Percentiles rank a stretch among this genome's conserved stretches.
phyloP scores from a whole-genome alignment of 495 filamentous ascomycete genomes.

The Peziza echinospora region DNA sequence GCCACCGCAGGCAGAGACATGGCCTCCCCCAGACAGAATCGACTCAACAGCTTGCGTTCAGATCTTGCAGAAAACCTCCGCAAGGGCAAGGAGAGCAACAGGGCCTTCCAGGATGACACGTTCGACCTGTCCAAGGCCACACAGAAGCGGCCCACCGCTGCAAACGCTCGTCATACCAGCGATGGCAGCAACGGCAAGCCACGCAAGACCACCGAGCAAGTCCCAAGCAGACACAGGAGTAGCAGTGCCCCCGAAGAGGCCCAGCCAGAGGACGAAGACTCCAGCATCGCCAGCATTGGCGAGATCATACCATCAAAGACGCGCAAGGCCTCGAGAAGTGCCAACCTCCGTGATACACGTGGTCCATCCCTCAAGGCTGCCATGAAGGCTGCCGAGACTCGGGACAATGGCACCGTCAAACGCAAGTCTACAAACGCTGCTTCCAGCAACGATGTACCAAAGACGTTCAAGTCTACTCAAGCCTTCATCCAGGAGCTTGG shows the following conservation, averaged over 20 bases:
- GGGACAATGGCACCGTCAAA: constrained; percentile 9
- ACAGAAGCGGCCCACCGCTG: neutral
- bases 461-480: constrained; percentile 17
- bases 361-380: neutral
- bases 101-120: neutral
- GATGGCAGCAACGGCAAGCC: neutral
- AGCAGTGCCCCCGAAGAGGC: constrained; percentile 3
- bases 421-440: constrained; percentile 12
- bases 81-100: neutral
- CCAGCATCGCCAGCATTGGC: neutral
- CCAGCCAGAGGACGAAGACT: neutral
- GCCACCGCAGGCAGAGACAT: neutral
- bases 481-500: constrained; percentile 19
- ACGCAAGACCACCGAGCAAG: neutral
- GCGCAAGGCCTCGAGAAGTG: neutral
- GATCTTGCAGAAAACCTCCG: constrained; percentile 6
- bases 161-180: neutral
- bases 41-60: constrained; percentile 3
- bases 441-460: constrained; percentile 6
- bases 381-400: constrained; percentile 2
- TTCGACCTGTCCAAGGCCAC: neutral
- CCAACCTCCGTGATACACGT: neutral
- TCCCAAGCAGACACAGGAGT: constrained; percentile 1
- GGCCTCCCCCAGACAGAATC: neutral
- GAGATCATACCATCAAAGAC: neutral